Base-by-base conservation (phyloP, 371 early-diverging fungal genomes). In the Apophysomyces ossiformis region DNA sequence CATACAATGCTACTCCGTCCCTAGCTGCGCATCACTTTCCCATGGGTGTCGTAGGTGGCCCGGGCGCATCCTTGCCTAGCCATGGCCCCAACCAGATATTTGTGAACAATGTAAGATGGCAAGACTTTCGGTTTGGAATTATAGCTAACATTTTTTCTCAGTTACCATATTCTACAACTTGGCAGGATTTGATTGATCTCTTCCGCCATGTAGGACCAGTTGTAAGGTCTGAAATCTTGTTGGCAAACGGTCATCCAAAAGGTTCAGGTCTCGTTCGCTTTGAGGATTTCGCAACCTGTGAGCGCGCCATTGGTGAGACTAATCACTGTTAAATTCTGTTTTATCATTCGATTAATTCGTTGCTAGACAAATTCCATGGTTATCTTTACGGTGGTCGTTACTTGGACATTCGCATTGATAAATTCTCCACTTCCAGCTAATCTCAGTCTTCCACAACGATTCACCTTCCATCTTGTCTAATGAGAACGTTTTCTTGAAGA, bases 161-260 rank as follows among this genome's bases (percentile, higher is more conserved):
- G 89, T 61, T 89, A 36, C 89, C 88, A 2, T 87, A 81, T 37
- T 84, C 88, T 8, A 89, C 89, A 11, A 89, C 89, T 5, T 82
- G 85, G 73, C 84, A 88, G 60, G 89, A 89, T 63, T 67, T 89
- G 56, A 88, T 83, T 65, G 89, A 89, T 47, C 64, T 89, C n/a
- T 89, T 89, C 69, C 78, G 85, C 60, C 84, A 84, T 57, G 89
- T 73, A 64, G 89, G 77, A 58, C 80, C 72, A 66, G 81, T 86
- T 36, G 64, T 83, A 12, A 71, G 84, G 58, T 72, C 88, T 2
- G 89, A 89, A 66, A 82, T 87, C 45, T 63, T 87, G 46, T 62
- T 73, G 60, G 38, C 67, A 7, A 76, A 76, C 62, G 89, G 88
- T 8, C 81, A 86, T 61, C 83, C 89, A 7, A 87, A 86, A 66